Base-by-base conservation (phyloP, 2,329 filamentous ascomycete species). In the Pseudogymnoascus sp. region DNA sequence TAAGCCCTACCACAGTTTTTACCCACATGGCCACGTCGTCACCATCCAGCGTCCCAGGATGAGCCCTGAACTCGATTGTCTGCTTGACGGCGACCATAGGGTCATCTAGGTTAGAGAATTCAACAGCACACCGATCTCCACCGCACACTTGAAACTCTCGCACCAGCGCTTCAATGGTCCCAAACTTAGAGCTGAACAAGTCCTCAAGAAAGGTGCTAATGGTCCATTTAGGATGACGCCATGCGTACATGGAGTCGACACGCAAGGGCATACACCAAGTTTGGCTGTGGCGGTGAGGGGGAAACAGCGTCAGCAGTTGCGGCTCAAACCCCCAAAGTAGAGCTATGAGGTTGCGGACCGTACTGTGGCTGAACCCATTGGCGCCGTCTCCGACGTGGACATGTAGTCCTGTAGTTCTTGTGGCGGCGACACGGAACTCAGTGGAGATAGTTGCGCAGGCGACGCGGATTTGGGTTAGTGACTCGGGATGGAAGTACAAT, bases 301-400 rank as follows among this genome's bases (percentile, higher is more conserved):
- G 66, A 51, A 74, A 72, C 2, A 75, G 34, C 3, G 40, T 63
- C 11, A 72, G 67, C 4, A 75, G 63, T 6, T 68, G 68, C 10
- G 61, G 62, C 62, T 75, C 73, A 62, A 73, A 72, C 0, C 70
- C 71, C 40, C 68, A 68, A 12, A 69, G 62, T 3, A 70, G 47
- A 0, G 67, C 67, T 26, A 73, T 40, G 8, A 75, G 31, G 31
- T 73, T 74, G 63, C 69, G 69, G n/a, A 76, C 39, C 1, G 68
- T 67, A 6, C 62, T 29, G 11, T 71, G 42, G 5, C 61, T 62
- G 39, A 73, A 73, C 0, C 68, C 67, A 3, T 65, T 29, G n/a
- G 31, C 40, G 1, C 66, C 68, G 26, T 72, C 69, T 4, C 72
- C 72, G 23, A 75, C 66, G 61, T 76, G 73, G 16, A 75, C 67